A percentile compares a stretch with the other conserved stretches of the same genome.
phyloP scores from a whole-genome alignment of 768 basidiomycete genomes.

The Lepiota brunneoincarnata region DNA sequence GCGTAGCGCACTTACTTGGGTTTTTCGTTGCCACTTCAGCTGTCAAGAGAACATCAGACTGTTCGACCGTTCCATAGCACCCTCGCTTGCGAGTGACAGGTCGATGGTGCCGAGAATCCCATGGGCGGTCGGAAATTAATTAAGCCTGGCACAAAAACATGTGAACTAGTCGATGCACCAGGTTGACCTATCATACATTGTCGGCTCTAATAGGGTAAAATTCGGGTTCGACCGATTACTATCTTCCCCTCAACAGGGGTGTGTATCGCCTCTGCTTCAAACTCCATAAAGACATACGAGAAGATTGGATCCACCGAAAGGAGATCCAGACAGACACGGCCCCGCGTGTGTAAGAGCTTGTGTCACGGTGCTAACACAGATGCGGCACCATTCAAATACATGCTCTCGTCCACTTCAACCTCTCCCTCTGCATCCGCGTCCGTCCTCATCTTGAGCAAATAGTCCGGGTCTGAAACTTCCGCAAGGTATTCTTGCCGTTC shows the following conservation, averaged over 20 bases:
- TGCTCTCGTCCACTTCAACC: conserved; percentile 40
- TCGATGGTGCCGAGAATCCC: too few species aligned
- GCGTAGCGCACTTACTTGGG: too few species aligned
- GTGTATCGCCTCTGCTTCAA: too few species aligned
- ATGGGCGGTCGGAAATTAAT: background rate
- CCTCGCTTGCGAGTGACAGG: background rate
- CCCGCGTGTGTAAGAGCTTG: too few species aligned
- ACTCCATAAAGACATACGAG: too few species aligned
- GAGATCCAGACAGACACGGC: background rate
- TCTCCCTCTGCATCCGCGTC: conserved; percentile 70
- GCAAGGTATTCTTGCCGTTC: conserved; percentile 79
- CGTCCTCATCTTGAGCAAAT: conserved; percentile 41
- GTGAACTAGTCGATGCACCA: too few species aligned
- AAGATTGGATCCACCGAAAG: background rate
- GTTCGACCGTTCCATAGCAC: background rate
- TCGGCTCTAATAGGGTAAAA: too few species aligned
- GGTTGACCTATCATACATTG: too few species aligned
- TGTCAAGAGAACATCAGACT: background rate
- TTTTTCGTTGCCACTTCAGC: too few species aligned
- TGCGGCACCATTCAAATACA: conserved; percentile 6
- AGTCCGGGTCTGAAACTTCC: conserved; percentile 74
- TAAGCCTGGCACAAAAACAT: too few species aligned
- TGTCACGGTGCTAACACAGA: background rate
- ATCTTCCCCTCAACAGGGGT: too few species aligned
- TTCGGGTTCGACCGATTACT: too few species aligned